Base-by-base conservation (phyloP, 805 yeast species). In the Candida dajiaensis region DNA sequence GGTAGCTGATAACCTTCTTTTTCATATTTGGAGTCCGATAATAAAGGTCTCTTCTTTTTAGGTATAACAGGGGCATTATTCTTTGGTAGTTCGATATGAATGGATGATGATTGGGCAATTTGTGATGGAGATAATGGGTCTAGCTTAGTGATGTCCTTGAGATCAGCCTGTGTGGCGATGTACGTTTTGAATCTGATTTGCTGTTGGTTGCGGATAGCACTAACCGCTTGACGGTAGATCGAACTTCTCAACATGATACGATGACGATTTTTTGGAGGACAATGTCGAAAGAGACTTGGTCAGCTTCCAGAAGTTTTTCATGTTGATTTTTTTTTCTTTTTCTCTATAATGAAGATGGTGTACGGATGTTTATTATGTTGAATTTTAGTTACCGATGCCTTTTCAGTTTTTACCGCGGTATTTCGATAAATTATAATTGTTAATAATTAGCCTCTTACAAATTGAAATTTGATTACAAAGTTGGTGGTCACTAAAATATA, bases 21-120 rank as follows among this genome's bases (percentile, higher is more conserved):
- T 52, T 70, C 76, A 48, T 64, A 71, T 41, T 66, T 68, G 13
- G 70, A 68, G 45, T 63, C 65, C 2, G 72, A 61, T 26, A 70
- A 52, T 25, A 66, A 43, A 5, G 66, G 64, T 50, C 66, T 62
- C 46, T 61, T 59, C 44, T 56, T 58, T 43, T 61, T 60, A 20
- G 69, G 63, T 31, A 56, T 60, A 13, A 65, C 62, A 12, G 69
- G 67, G 2, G 70, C 66, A n/a, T 53, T 48, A 28, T 64, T 63
- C 18, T 56, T 38, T 28, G 63, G 62, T 4, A 53, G 42, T 26
- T 51, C 47, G n/a, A 55, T 58, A 13, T 50, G 37, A 40, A 59
- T 52, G 11, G 52, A 52, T 16, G 63, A 59, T 19, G 52, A 42
- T 37, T 50, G 53, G n/a, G 63, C 62, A 41, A 61, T 54, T 23